Evolutionary conservation across 495 filamentous ascomycete species (phyloP).

Genomic region (Chaetomium fimeti): DNA sequence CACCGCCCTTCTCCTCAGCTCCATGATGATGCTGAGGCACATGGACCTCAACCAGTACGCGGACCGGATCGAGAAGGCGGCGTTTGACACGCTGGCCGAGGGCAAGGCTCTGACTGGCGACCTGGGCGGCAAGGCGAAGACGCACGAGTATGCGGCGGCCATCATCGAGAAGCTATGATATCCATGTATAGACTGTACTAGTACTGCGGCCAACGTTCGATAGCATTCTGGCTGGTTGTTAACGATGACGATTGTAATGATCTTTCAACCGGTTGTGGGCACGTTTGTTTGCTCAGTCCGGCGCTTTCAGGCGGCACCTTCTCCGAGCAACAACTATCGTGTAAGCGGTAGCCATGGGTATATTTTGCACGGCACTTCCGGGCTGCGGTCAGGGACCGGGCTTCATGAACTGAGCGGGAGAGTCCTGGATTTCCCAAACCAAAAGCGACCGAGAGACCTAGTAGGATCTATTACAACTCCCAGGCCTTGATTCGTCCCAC

Average conservation of each 20-base stretch:
- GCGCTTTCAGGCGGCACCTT: too few relatives aligned
- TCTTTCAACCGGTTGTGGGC: background rate
- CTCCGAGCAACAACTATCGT: too few relatives aligned
- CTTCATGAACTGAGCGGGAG: too few relatives aligned
- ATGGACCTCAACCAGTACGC: constrained; percentile 89
- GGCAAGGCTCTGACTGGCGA: constrained; percentile 95
- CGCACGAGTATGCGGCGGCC: constrained; percentile 82
- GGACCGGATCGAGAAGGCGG: constrained; percentile 84
- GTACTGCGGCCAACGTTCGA: constrained; percentile 20
- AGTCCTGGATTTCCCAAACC: too few relatives aligned
- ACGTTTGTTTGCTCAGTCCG: background rate
- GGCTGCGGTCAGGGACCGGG: too few relatives aligned
- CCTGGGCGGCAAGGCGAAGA: constrained; percentile 91
- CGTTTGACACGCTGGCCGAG: constrained; percentile 89
- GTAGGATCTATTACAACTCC: background rate
- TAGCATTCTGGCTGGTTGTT: constrained; percentile 20
- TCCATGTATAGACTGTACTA: constrained; percentile 30
- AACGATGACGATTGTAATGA: constrained; percentile 26
- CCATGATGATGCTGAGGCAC: constrained; percentile 99
- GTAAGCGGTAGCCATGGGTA: too few relatives aligned
- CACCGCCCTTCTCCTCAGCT: constrained; percentile 83
- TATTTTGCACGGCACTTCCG: too few relatives aligned
- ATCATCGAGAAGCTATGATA: constrained; percentile 79
- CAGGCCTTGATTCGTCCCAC: background rate
- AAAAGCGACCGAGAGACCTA: too few relatives aligned